Evolutionary conservation across 2,329 filamentous ascomycete genomes (phyloP), one percentile per base, ranked within the genome.

Genomic region (Penicillium occitanis): DNA sequence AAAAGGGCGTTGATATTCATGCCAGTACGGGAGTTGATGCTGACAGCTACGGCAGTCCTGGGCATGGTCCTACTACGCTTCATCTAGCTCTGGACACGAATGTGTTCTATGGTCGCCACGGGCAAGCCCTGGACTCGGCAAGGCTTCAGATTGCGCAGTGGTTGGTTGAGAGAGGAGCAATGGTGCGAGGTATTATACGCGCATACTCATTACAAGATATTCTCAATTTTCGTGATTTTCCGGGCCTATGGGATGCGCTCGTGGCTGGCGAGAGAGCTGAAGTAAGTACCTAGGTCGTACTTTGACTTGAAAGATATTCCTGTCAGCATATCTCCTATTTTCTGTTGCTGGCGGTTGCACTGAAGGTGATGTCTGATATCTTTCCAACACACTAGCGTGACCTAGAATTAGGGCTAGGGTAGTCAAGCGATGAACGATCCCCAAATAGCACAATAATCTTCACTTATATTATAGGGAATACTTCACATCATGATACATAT

Each of bases 61-160:
- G 50, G 1, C 50, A 53, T 53, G 50, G 50, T 5, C 50, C 50
- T 53, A 53, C 50, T 30, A 25, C 50, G 7, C 28, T 53, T n/a
- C 50, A 53, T 33, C 14, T 53, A 53, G 50, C 50, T 28, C 50
- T 53, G 28, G 28, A 53, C 11, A 33, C 50, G 2, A 10, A 14
- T 53, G 13, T 10, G 3, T 33, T 53, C 11, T 53, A 53, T 53
- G 28, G 50, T 53, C 50, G 50, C 33, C 50, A 7, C 14, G 28
- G 50, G 14, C 14, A 33, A 1, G 28, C 25, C 6, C 5, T 53
- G 25, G 28, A 53, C 7, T 8, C 6, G 6, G 50, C 22, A 33
- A 53, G 50, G 14, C 50, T 53, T 53, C 25, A 33, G 14, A 53
- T 53, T 53, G 50, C 50, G 28, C 50, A 53, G 28, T 53, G 50